phyloP scores from a whole-genome alignment of 805 yeast species.

The Lipomyces japonicus region DNA sequence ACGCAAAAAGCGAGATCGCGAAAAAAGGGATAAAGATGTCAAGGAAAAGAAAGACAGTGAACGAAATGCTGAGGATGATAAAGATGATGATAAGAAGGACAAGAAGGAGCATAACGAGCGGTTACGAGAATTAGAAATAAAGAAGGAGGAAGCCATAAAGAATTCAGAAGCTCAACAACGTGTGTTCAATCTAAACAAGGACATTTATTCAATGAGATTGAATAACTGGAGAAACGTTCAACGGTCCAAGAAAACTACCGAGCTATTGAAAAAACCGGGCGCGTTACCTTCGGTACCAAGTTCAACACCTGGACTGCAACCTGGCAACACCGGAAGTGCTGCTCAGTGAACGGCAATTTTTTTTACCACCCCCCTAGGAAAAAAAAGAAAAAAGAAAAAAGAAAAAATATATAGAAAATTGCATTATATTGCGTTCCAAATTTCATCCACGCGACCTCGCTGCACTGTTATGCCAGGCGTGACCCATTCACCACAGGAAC shows the following conservation, averaged over 20 bases:
- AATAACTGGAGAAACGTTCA: constrained; percentile 33
- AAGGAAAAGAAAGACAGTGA: constrained; percentile 24
- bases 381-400: too few relatives aligned
- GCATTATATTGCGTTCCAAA: not conserved
- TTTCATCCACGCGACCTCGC: constrained; percentile 72
- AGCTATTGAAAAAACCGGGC: constrained; percentile 35
- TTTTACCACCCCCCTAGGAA: too few relatives aligned
- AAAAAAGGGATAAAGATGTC: constrained; percentile 21
- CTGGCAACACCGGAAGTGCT: not conserved
- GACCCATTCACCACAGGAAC: constrained; percentile 95
- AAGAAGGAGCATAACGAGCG: constrained; percentile 30
- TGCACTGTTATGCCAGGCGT: constrained; percentile 84
- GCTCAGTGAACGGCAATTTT: too few relatives aligned
- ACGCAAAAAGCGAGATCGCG: constrained; percentile 25
- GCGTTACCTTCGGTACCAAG: constrained; percentile 39
- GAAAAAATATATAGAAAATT: too few relatives aligned
- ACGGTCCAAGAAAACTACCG: constrained; percentile 34
- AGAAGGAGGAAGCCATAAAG: constrained; percentile 15
- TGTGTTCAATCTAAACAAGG: constrained; percentile 41
- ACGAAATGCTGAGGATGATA: constrained; percentile 20
- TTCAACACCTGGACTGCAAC: constrained; percentile 16
- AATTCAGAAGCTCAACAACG: constrained; percentile 38
- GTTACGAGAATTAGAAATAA: constrained; percentile 14
- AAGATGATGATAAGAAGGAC: constrained; percentile 25
- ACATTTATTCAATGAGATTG: constrained; percentile 44